phyloP scores from a whole-genome alignment of 2,329 filamentous ascomycete species.

The Ophiostoma sp. region DNA sequence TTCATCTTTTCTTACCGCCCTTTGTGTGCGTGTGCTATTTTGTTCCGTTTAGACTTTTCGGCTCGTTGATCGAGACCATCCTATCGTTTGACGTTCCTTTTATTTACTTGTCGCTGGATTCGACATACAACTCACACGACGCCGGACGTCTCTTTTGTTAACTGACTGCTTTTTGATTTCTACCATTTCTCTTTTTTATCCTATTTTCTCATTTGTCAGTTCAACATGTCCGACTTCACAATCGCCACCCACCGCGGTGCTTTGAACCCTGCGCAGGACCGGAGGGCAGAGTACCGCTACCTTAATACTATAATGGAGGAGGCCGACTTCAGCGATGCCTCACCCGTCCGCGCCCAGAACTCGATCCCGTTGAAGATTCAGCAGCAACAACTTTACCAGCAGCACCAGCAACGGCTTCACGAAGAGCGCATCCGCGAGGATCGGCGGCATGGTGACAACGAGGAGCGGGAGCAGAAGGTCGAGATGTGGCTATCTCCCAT shows the following conservation, averaged over 20 bases:
- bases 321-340: conserved; percentile 27
- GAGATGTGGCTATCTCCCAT: conserved; percentile 60
- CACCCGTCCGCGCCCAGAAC: conserved; percentile 16
- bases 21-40: conserved; percentile 34
- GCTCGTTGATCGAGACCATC: conserved; percentile 50
- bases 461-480: conserved; percentile 49
- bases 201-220: conserved; percentile 29
- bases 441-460: conserved; percentile 32
- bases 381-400: conserved; percentile 12
- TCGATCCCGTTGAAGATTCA: conserved; percentile 20
- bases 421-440: conserved; percentile 36
- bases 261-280: conserved; percentile 57
- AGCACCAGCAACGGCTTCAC: conserved; percentile 9
- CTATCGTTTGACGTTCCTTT: conserved; percentile 38
- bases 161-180: conserved; percentile 6
- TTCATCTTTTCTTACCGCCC: conserved; percentile 17
- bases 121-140: conserved; percentile 29
- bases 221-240: conserved; percentile 52
- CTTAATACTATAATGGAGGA: conserved; percentile 68
- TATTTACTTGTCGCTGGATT: conserved; percentile 29
- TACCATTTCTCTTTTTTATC: conserved; percentile 22
- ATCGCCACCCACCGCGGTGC: conserved; percentile 45
- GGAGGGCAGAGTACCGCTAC: conserved; percentile 48
- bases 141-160: conserved; percentile 38
- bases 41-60: conserved; percentile 34